Conservation (phyloP, 192 early-diverging fungal genomes). For the Paraglomus brasilianum region DNA sequence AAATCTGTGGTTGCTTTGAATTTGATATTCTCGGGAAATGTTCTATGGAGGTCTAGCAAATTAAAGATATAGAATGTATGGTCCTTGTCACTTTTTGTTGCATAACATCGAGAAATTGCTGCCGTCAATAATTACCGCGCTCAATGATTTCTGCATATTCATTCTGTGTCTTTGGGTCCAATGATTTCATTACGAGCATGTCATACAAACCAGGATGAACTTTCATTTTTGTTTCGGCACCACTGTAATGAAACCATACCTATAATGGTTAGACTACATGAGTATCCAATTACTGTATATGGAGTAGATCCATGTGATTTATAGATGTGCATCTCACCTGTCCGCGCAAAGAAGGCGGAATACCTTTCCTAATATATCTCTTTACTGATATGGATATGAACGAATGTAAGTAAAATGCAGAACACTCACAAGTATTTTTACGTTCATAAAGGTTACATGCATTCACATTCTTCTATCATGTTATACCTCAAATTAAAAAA, state of each 20-base stretch:
- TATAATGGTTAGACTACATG: constrained; percentile 31
- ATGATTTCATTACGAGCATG: constrained; percentile 42
- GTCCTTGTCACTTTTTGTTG: background rate
- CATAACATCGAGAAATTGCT: too few relatives aligned
- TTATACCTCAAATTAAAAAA: background rate
- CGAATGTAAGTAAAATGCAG: background rate
- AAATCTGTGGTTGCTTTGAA: constrained; percentile 53
- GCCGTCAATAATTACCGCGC: too few relatives aligned
- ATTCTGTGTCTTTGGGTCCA: constrained; percentile 51
- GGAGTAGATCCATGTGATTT: background rate
- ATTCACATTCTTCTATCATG: background rate
- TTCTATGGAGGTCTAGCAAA: constrained; percentile 66
- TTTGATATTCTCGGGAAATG: constrained; percentile 74
- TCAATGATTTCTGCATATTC: constrained; percentile 70
- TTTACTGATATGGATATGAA: constrained; percentile 51
- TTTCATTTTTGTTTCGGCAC: constrained; percentile 58
- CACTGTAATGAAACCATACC: constrained; percentile 72
- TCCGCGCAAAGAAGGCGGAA: constrained; percentile 67
- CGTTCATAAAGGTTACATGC: constrained; percentile 1
- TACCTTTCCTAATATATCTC: constrained; percentile 74
- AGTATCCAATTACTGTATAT: constrained; percentile 14
- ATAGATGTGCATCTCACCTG: constrained; percentile 44
- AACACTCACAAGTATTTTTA: background rate
- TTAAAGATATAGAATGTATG: background rate
- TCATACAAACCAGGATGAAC: constrained; percentile 60